Evolutionary conservation across 768 basidiomycete genomes (phyloP), one percentile per base, ranked within the genome.

Genomic region (Suillus placidus): DNA sequence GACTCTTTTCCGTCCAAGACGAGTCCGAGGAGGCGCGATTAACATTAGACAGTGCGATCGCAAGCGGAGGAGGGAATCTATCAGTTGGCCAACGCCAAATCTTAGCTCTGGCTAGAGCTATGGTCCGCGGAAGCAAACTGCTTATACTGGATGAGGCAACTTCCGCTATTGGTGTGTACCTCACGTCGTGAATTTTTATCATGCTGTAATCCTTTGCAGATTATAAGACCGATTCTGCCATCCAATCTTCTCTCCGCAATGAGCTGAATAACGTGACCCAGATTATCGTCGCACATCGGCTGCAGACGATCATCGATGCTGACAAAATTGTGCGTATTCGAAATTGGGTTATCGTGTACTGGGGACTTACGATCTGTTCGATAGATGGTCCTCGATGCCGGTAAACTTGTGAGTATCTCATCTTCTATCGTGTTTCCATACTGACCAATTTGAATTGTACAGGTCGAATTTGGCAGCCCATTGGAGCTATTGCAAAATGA

Each of bases 71-170:
- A 0, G 62, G 76, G 1, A 85, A 84, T 66, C 71, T 85, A n/a
- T 84, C 82, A 6, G 80, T 88, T n/a, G 87, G 87, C 4, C 84
- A 89, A 70, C 76, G 86, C 12, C 88, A 88, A 71, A 82, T 89
- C 16, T 73, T 89, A 20, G 86, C 86, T 0, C 77, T 89, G 0
- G 87, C 88, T 1, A 77, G 88, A 35, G 87, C 87, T 2, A 82
- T 88, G 64, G 82, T 88, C 2, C 76, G 87, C n/a, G 72, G 77
- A 54, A 86, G 84, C 71, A 88, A 87, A 68, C 69, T 89, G 13
- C 76, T 87, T 43, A 83, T 88, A 54, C 74, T 88, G 3, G 87
- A 89, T 65, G 87, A 89, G 72, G 82, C 81, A 81, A 35, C 38
- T 72, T 69, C 34, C 32, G 38, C 23, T 37, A 60, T 60, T 12